Evolutionary conservation across 106 monocot genomes (phyloP).

Genomic region (Alisma plantagoaquatica): DNA sequence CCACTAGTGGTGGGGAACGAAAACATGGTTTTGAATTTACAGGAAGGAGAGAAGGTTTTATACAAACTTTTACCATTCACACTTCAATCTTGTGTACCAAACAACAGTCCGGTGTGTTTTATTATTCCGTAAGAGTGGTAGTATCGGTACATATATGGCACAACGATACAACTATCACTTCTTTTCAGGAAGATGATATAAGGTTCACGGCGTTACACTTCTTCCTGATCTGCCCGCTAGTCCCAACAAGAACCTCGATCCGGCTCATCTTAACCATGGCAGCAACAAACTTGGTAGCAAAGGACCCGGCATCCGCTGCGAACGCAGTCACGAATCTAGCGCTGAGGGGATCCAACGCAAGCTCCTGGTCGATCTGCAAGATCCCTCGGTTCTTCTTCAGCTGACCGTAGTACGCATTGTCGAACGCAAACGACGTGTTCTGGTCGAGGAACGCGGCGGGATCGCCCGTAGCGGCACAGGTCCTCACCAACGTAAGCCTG

Average conservation of each 20-base stretch:
- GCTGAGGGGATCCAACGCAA: slow-evolving; percentile 10
- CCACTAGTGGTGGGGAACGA: too few species aligned
- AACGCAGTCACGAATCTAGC: slow-evolving; percentile 7
- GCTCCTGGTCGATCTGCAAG: slow-evolving; percentile 20
- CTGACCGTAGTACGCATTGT: slow-evolving; percentile 21
- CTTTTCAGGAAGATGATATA: too few species aligned
- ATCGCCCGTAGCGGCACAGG: slow-evolving; percentile 10
- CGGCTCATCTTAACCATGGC: slow-evolving; percentile 16
- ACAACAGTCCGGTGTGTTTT: too few species aligned
- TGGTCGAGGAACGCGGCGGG: slow-evolving; percentile 19
- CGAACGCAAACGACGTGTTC: slow-evolving; percentile 16
- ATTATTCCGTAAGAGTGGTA: too few species aligned
- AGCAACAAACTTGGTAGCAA: slow-evolving; percentile 10
- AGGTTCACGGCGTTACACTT: too few species aligned
- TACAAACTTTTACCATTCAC: too few species aligned
- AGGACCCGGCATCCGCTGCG: slow-evolving; percentile 1
- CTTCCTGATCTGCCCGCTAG: too few species aligned
- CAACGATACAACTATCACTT: too few species aligned
- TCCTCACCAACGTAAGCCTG: neutral
- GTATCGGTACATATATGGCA: too few species aligned
- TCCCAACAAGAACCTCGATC: slow-evolving; percentile 12
- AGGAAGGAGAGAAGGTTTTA: too few species aligned
- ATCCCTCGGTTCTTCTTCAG: slow-evolving; percentile 8
- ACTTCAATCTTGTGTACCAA: too few species aligned
- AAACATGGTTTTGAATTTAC: too few species aligned